Conservation (phyloP, 2,329 filamentous ascomycete species). For the Fusarium foetens region DNA sequence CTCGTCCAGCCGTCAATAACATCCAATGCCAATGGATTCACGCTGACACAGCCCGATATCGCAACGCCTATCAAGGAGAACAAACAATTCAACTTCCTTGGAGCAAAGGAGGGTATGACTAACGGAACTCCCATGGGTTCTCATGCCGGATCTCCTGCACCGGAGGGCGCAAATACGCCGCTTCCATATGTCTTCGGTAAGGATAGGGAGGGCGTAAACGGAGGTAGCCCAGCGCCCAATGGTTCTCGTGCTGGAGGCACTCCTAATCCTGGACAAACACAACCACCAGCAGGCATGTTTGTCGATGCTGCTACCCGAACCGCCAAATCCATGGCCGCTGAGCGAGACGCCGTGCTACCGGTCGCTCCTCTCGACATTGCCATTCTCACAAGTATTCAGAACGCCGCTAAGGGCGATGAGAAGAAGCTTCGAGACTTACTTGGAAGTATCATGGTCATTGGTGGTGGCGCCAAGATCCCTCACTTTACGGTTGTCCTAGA, state of each 20-base stretch:
- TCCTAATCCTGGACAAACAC: conserved; percentile 52
- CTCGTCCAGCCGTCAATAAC: conserved; percentile 69
- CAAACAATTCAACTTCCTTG: conserved; percentile 75
- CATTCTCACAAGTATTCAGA: conserved; percentile 87
- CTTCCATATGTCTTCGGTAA: conserved; percentile 63
- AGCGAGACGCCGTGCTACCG: conserved; percentile 84
- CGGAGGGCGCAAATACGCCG: conserved; percentile 79
- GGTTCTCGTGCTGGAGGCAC: conserved; percentile 62
- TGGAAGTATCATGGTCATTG: conserved; percentile 89
- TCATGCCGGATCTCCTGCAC: conserved; percentile 85
- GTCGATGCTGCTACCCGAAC: conserved; percentile 63
- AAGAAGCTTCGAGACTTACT: conserved; percentile 92
- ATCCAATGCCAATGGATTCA: conserved; percentile 56
- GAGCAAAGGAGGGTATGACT: conserved; percentile 69
- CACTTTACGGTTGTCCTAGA: conserved; percentile 86
- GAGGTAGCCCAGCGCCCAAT: conserved; percentile 64
- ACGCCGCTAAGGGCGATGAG: conserved; percentile 88
- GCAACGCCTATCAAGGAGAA: conserved; percentile 72
- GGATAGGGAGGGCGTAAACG: conserved; percentile 56
- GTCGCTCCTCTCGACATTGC: conserved; percentile 86
- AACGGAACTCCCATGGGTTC: conserved; percentile 86
- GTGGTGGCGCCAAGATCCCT: conserved; percentile 83
- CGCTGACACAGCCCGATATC: conserved; percentile 57
- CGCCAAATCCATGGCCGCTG: conserved; percentile 66
- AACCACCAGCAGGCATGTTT: conserved; percentile 58